phyloP scores from a whole-genome alignment of 2,329 filamentous ascomycete species.

The Fusarium tupiense region DNA sequence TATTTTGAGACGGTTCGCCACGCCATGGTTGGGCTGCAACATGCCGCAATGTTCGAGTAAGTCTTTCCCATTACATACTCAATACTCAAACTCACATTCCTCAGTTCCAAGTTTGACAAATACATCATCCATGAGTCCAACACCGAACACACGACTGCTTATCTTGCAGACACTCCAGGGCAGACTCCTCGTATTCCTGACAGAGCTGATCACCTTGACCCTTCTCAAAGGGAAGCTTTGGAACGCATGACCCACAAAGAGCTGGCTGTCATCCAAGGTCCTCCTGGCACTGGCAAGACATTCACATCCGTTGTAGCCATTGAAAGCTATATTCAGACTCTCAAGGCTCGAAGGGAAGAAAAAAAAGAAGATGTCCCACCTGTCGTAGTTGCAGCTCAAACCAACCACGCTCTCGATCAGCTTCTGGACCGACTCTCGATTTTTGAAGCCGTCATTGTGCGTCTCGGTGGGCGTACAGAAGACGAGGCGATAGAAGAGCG shows the following conservation, averaged over 20 bases:
- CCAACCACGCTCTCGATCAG: slow-evolving; percentile 91
- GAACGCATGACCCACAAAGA: slow-evolving; percentile 75
- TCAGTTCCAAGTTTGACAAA: slow-evolving; percentile 67
- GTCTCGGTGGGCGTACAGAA: slow-evolving; percentile 73
- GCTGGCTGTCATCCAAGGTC: slow-evolving; percentile 83
- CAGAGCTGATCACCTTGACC: slow-evolving; percentile 62
- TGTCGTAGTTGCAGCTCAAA: slow-evolving; percentile 84
- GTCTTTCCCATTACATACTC: slow-evolving; percentile 42
- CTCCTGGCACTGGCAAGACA: slow-evolving; percentile 81
- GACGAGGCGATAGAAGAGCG: slow-evolving; percentile 71
- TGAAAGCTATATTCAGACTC: slow-evolving; percentile 56
- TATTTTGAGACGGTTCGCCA: slow-evolving; percentile 84
- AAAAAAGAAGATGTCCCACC: slow-evolving; percentile 51
- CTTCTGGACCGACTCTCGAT: slow-evolving; percentile 70
- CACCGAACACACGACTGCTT: slow-evolving; percentile 43
- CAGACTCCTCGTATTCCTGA: slow-evolving; percentile 1
- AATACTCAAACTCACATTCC: neutral
- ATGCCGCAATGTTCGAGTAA: slow-evolving; percentile 63
- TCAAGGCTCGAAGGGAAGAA: slow-evolving; percentile 65
- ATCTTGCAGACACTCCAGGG: slow-evolving; percentile 35
- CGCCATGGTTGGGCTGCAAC: slow-evolving; percentile 76
- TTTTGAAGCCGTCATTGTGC: slow-evolving; percentile 64
- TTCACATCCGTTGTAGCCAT: slow-evolving; percentile 80
- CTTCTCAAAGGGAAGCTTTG: slow-evolving; percentile 76
- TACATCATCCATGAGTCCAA: slow-evolving; percentile 65